These are phyloP conservation scores for Teunomyces barrocoloradensis DNA, from an alignment of 805 yeast species.

Conservation along the genomic window DNA sequence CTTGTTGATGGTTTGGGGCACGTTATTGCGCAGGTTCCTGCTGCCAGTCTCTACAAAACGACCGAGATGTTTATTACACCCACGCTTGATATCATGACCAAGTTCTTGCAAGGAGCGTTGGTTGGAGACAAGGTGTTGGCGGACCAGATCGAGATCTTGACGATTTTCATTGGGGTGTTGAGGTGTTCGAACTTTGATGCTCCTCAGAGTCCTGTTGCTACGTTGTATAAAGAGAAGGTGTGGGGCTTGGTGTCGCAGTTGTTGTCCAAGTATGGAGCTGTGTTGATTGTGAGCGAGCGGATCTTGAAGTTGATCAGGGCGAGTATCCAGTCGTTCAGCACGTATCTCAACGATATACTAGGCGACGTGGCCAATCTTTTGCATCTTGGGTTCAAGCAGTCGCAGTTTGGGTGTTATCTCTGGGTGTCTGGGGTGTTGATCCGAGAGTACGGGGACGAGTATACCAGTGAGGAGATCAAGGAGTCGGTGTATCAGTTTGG, in stretches of 20 bases:
- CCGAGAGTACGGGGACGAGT: conserved; percentile 62
- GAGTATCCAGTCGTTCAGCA: conserved; percentile 60
- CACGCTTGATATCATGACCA: conserved; percentile 44
- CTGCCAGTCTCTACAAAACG: conserved; percentile 50
- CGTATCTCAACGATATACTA: conserved; percentile 56
- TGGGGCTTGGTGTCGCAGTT: conserved; percentile 58
- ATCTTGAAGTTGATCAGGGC: conserved; percentile 65
- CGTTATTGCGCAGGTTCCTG: conserved; percentile 62
- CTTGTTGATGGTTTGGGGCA: conserved; percentile 88
- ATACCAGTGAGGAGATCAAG: conserved; percentile 44
- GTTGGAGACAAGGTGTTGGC: conserved; percentile 36
- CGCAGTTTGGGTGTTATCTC: conserved; percentile 75
- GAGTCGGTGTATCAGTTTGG: conserved; percentile 74
- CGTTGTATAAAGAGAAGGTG: conserved; percentile 47
- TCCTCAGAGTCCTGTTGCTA: conserved; percentile 49
- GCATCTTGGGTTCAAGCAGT: conserved; percentile 65
- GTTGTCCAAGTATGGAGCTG: conserved; percentile 54
- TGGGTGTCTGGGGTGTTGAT: conserved; percentile 87
- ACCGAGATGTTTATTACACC: conserved; percentile 67
- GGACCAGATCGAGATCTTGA: conserved; percentile 69
- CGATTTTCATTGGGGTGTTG: conserved; percentile 57
- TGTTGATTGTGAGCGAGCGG: conserved; percentile 70
- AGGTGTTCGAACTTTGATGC: conserved; percentile 42
- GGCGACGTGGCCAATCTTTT: conserved; percentile 64
- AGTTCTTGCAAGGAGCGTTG: conserved; percentile 5